Conservation (phyloP, 495 filamentous ascomycete species). For the Penicillium bovifimosum region DNA sequence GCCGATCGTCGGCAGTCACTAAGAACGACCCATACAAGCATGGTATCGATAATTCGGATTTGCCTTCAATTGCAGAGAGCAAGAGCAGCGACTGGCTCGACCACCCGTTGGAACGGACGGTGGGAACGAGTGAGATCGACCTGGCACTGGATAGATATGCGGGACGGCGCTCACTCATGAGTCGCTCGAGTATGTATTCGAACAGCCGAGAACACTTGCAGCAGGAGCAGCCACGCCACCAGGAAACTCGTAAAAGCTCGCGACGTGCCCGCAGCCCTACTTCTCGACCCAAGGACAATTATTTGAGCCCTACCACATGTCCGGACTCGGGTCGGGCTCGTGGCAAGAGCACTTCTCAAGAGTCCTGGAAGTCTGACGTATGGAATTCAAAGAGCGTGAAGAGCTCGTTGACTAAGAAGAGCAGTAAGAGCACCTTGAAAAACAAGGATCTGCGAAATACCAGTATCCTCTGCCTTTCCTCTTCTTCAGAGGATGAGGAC, state of each 20-base stretch:
- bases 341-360: constrained; percentile 10
- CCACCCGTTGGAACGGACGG: constrained; percentile 28
- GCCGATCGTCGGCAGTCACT: constrained; percentile 8
- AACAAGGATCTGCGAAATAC: constrained; percentile 44
- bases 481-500: constrained; percentile 52
- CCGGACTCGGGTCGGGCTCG: constrained; percentile 4
- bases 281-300: constrained; percentile 17
- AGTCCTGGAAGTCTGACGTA: constrained; percentile 11
- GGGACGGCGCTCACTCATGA: constrained; percentile 23
- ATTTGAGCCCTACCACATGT: constrained; percentile 17
- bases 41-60: constrained; percentile 14
- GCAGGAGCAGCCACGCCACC: constrained; percentile 15
- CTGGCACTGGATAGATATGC: constrained; percentile 32
- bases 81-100: constrained; percentile 24
- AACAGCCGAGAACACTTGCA: constrained; percentile 25
- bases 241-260: constrained; percentile 11
- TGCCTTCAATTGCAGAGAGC: constrained; percentile 20
- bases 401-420: constrained; percentile 34
- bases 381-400: constrained; percentile 17
- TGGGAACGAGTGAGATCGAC: constrained; percentile 38
- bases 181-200: constrained; percentile 21
- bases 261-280: constrained; percentile 6
- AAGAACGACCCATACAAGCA: constrained; percentile 9
- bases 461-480: constrained; percentile 49
- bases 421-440: constrained; percentile 40